A percentile compares a stretch with the other conserved stretches of the same genome.
These are phyloP conservation scores for Phytophthora pisi DNA, from an alignment of 352 stramenopile genomes.

Conservation along the genomic window DNA sequence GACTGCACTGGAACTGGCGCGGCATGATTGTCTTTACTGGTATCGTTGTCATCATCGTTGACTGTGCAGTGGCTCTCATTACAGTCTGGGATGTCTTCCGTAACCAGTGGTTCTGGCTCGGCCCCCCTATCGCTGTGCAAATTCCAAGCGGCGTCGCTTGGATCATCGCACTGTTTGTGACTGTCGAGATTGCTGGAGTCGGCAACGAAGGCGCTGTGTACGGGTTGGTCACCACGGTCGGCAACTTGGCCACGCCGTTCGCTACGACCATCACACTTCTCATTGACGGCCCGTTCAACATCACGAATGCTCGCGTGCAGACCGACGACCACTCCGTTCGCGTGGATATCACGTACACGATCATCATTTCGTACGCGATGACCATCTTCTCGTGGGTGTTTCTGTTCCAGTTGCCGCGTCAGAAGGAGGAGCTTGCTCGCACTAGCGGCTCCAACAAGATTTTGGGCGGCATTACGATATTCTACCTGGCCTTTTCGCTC, in stretches of 20 bases:
- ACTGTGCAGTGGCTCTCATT: conserved; percentile 35
- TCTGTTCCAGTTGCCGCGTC: conserved; percentile 33
- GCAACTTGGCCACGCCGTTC: conserved; percentile 41
- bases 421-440: conserved; percentile 37
- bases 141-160: conserved; percentile 38
- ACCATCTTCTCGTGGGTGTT: conserved; percentile 38
- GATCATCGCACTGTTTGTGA: conserved; percentile 41
- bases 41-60: conserved; percentile 32
- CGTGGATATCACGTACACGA: conserved; percentile 38
- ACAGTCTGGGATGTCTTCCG: conserved; percentile 47
- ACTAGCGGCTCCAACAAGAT: conserved; percentile 33
- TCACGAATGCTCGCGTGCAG: conserved; percentile 39
- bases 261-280: conserved; percentile 40
- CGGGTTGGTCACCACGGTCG: conserved; percentile 41
- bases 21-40: conserved; percentile 32
- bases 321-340: conserved; percentile 36
- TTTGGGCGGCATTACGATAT: conserved; percentile 34
- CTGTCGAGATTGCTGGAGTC: conserved; percentile 46
- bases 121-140: conserved; percentile 30
- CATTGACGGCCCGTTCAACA: conserved; percentile 38
- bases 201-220: conserved; percentile 50
- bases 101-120: conserved; percentile 43
- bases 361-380: conserved; percentile 39
- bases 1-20: conserved; percentile 49
- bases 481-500: conserved; percentile 32